Evolutionary conservation across 2,329 filamentous ascomycete genomes (phyloP), one percentile per base, ranked within the genome.

Genomic region (Fusarium phyllophilum): DNA sequence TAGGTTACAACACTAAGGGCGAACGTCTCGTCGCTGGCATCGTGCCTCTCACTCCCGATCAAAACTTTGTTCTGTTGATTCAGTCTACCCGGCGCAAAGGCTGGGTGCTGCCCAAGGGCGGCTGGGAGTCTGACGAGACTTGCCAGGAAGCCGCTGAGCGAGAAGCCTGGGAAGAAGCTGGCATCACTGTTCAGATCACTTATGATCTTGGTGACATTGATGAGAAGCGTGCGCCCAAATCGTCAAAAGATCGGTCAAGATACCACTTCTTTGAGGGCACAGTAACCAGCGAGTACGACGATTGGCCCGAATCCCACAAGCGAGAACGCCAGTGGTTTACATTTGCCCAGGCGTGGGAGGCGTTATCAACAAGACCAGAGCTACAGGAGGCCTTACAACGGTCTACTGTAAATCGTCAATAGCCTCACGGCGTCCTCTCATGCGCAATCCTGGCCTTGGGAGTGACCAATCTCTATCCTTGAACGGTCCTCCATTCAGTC

Each of bases 101-200:
- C 78, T 99, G 96, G 96, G 96, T 99, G 48, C 88, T 99, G 67
- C 96, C 96, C 69, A 99, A 99, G 83, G 96, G 96, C 80, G 96
- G 96, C 69, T 99, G 96, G 95, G 96, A 99, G 83, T 92, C 91
- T 39, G 96, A 99, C 83, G 96, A 99, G 85, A 90, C 92, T 71
- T 96, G 94, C 73, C 90, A 93, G 71, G 90, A 96, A 81, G 94
- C 96, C 65, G 96, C 96, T 63, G 84, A 92, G 87, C 87, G 96
- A 76, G 96, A 99, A 84, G 96, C 96, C 70, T 98, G 96, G 96
- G 96, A 98, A 85, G 96, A 98, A 85, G 96, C 95, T 46, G 96
- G 96, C 79, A 97, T 98, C 79, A 88, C 93, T 78, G 93, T 96
- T 83, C 92, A 90, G 67, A 92, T 98, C 82, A 91, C 93, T 78